Base-by-base conservation (phyloP, 2,329 filamentous ascomycete genomes). In the Penicillium sp. region DNA sequence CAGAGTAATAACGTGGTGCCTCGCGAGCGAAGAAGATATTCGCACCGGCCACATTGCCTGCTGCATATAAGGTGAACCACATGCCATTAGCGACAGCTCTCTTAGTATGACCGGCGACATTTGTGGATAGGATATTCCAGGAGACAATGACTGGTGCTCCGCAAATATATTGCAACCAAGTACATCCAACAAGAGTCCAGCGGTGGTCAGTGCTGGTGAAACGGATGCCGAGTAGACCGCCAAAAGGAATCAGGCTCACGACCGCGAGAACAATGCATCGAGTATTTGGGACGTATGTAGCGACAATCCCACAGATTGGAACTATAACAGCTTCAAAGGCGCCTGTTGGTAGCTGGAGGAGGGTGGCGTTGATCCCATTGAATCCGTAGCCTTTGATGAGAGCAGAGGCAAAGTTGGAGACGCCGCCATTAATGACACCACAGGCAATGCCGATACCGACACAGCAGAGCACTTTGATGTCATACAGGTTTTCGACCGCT, bases 91-190 rank as follows among this genome's bases (percentile, higher is more conserved):
- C 70, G 0, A 70, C 65, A 7, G 65, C 69, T 21, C 75, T 67
- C 58, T 77, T 77, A 2, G 73, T 77, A 48, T 78, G 74, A 0
- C 74, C 74, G 0, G 72, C 67, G 9, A 71, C 58, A 66, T 37
- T 73, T n/a, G 67, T 60, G 2, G 65, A 70, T 9, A 75, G 66
- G 0, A 77, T 47, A 16, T 74, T 76, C 75, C 74, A 78, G 25
- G 64, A 74, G 1, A 77, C 47, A 26, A 77, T 71, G 2, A 78
- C 68, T 0, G 74, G 71, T 0, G 72, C 71, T 4, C 74, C 74
- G 26, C 77, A 43, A 2, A 75, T 60, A 28, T 72, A 72, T 43
- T 76, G 72, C 9, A 78, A 56, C 75, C 75, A 77, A 6, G 72
- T 73, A 50, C 74, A 76, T n/a, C 62, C 74, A 0, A 76, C 72